These are phyloP conservation scores for Agrocybe praecox DNA, from an alignment of 768 basidiomycete genomes.

Conservation along the genomic window DNA sequence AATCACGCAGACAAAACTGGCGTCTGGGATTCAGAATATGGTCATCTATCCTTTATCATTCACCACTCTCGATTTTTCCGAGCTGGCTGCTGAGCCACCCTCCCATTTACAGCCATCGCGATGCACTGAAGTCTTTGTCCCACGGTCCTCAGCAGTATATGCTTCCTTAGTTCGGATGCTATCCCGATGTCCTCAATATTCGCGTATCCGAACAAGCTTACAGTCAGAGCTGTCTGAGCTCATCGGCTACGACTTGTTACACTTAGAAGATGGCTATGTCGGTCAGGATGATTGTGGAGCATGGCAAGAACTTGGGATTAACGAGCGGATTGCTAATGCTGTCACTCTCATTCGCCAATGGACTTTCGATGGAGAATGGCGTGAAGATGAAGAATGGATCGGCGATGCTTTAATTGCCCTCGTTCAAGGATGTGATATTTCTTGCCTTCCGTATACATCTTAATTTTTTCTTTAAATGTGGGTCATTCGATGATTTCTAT, in stretches of 20 bases:
- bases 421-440: conserved; percentile 14
- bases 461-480: background rate
- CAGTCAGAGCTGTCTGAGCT: conserved; percentile 33
- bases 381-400: conserved; percentile 33
- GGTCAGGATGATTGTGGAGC: conserved; percentile 27
- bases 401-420: conserved; percentile 29
- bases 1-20: conserved; percentile 16
- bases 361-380: conserved; percentile 19
- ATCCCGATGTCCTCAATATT: conserved; percentile 21
- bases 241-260: conserved; percentile 30
- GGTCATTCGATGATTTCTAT: background rate
- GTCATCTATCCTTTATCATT: conserved; percentile 25
- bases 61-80: conserved; percentile 20
- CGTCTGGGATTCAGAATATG: conserved; percentile 18
- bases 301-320: conserved; percentile 20
- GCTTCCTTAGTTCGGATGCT: conserved; percentile 34
- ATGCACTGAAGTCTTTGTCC: conserved; percentile 23
- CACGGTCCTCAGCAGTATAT: conserved; percentile 29
- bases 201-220: conserved; percentile 21
- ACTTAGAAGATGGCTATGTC: conserved; percentile 30
- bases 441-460: conserved; percentile 5
- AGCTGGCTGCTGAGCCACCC: conserved; percentile 12
- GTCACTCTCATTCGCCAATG: conserved; percentile 10
- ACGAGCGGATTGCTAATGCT: conserved; percentile 21
- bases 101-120: conserved; percentile 3